Base-by-base conservation (phyloP, 2,329 filamentous ascomycete genomes). In the Fusarium globosum region DNA sequence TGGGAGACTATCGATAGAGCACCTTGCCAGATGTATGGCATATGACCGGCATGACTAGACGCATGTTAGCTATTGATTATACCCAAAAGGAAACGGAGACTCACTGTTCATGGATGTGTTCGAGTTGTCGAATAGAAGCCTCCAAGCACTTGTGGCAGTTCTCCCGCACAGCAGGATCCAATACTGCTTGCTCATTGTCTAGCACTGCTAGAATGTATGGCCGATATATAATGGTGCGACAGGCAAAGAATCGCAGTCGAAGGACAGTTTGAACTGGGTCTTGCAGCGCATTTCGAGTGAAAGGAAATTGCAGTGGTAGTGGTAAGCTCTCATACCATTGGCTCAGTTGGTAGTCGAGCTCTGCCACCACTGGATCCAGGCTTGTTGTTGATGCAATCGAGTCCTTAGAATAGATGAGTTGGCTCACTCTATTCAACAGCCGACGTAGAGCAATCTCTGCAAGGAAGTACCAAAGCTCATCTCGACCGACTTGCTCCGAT, bases 241-340 rank as follows among this genome's bases (percentile, higher is more conserved):
- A 96, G 46, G 94, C 94, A 80, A 94, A 95, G 83, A 96, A 96
- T 36, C 94, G 89, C 68, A 96, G 85, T 51, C 94, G 88, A 55
- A 96, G 84, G 13, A 96, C 93, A 1, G 93, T 94, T 81, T 96
- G 94, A 11, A 95, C 90, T 8, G 93, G 91, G 77, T 94, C 93
- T 63, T 90, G 87, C 33, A 94, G 85, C 57, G 91, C 87, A 1
- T 89, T 86, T 61, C 91, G 87, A 41, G 90, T 90, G 78, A 94
- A 93, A 3, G 93, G 92, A 74, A 96, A 96, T 76, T 94, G 93
- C 66, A 96, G 87, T 7, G 93, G 88, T 45, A 89, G 81, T 10
- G 94, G 94, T 48, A 96, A 85, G 73, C 89, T 92, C 77, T 95
- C 93, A 79, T 96, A 95, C 94, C 93, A 96, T 79, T 96, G 93